Base-by-base conservation (phyloP, 306 rosid genomes). In the Hippophae tibetana region DNA sequence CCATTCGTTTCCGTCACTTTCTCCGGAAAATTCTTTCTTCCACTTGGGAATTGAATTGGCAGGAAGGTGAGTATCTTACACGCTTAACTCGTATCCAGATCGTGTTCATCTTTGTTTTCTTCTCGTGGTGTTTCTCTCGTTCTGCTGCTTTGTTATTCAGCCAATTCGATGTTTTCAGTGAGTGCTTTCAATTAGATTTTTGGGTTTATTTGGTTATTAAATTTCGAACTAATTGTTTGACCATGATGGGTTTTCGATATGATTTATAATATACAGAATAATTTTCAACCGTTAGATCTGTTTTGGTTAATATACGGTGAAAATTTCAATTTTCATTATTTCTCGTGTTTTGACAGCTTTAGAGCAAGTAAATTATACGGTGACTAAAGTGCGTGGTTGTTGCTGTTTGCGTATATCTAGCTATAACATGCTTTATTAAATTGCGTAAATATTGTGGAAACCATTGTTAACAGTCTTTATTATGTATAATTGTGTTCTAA, bases 21-120 rank as follows among this genome's bases (percentile, higher is more conserved):
- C 75, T 82, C 61, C 60, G 63, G 66, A 61, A 74, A 49, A 8
- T 12, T 47, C 6, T 46, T 57, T 47, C 56, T 52, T 52, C 10
- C 11, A 54, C 54, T 49, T 9, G 41, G 54, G 53, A 52, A 61
- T 62, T 72, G 56, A 64, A 65, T 57, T 46, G 44, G 42, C 62
- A 7, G 54, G 55, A 69, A 69, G 79, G 74, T 73, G 55, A 62
- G 73, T 57, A 48, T 43, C 43, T 26, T 26, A 3, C 55, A 6
- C 43, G 45, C 41, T 64, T 52, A 42, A 58, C 65, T 76, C 38
- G 46, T 54, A 31, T 57, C 65, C 75, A 62, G 83, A 79, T 85
- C 80, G 45, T 27, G 41, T 43, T 67, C 27, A 18, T 40, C 14
- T 40, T 41, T 52, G 40, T 45, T 45, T 45, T 40, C 42, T 25